phyloP scores from a whole-genome alignment of 163 green algal genomes.

The Picocystis sp. region DNA sequence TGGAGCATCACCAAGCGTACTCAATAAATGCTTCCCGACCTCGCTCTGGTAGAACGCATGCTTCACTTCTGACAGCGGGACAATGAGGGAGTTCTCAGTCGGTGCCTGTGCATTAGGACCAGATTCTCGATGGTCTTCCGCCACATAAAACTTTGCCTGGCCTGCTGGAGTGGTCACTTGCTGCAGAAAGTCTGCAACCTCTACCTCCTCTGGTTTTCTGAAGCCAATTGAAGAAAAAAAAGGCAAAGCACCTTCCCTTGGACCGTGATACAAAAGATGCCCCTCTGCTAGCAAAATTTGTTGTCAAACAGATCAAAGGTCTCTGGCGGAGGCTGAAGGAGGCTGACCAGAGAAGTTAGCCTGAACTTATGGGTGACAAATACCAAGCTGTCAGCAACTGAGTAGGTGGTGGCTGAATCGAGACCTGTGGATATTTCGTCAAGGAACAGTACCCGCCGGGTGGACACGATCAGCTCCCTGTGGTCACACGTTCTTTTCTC shows the following conservation, averaged over 20 bases:
- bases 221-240: constrained; percentile 64
- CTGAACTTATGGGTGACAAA: constrained; percentile 13
- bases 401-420: constrained; percentile 34
- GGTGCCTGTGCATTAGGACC: too few relatives aligned
- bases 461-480: constrained; percentile 26
- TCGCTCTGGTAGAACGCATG: too few relatives aligned
- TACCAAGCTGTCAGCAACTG: constrained; percentile 5
- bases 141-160: constrained; percentile 10
- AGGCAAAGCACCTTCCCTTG: constrained; percentile 27
- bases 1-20: too few relatives aligned
- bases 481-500: constrained; percentile 33
- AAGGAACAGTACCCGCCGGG: constrained; percentile 12
- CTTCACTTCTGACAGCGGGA: too few relatives aligned
- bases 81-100: too few relatives aligned
- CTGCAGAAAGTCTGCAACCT: constrained; percentile 50
- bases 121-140: too few relatives aligned
- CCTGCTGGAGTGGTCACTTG: constrained; percentile 42
- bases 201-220: constrained; percentile 32
- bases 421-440: constrained; percentile 25
- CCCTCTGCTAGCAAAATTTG: constrained; percentile 46
- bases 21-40: too few relatives aligned
- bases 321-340: constrained; percentile 48
- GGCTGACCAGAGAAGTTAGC: constrained; percentile 23
- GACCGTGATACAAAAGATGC: constrained; percentile 46
- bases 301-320: constrained; percentile 47